Evolutionary conservation across 164 flowering plant species (phyloP), one percentile per base, ranked within the genome.

Genomic region (Tinospora cordifolia): DNA sequence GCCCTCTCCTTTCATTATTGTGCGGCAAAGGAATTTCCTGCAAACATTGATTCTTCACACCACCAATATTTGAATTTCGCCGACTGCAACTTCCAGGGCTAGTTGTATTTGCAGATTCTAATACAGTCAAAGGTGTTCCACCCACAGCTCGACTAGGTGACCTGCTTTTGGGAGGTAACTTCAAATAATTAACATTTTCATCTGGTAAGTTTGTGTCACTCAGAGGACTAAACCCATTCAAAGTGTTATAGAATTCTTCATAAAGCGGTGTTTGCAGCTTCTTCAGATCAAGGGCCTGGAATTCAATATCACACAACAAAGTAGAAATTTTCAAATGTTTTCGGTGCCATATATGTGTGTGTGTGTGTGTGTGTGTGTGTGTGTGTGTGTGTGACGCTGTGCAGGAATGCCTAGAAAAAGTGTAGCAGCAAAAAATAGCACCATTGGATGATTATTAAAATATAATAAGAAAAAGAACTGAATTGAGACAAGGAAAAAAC

Each of bases 231-330:
- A 87, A 64, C 8, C 75, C 79, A 83, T 83, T 86, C 70, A 84
- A 34, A 57, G 87, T 79, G 77, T 83, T 89, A 77, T 78, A 82
- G 76, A 81, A 89, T 76, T 87, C 86, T 75, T 84, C 88, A 78
- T 81, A 85, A 27, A 87, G 73, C 36, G 92, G 92, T 24, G 89
- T 73, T 74, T 89, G 90, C 78, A 87, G 78, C 79, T 82, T 87
- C 80, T 87, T 87, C 71, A 89, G 76, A 34, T 87, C 93, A 57
- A 87, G 54, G 69, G 91, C 93, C 91, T 88, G 74, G 58, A 64
- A 68, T 14, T 34, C 40, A 10, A 63, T 38, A 26, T 74, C 13
- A 22, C 39, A 64, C 40, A n/a, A 34, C 39, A 71, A 21, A 38
- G 9, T 9, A 44, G 47, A 44, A 44, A 44, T 13, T 14, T 44